These are phyloP conservation scores for Dispira simplex DNA, from an alignment of 192 early-diverging fungal genomes.

Conservation along the genomic window DNA sequence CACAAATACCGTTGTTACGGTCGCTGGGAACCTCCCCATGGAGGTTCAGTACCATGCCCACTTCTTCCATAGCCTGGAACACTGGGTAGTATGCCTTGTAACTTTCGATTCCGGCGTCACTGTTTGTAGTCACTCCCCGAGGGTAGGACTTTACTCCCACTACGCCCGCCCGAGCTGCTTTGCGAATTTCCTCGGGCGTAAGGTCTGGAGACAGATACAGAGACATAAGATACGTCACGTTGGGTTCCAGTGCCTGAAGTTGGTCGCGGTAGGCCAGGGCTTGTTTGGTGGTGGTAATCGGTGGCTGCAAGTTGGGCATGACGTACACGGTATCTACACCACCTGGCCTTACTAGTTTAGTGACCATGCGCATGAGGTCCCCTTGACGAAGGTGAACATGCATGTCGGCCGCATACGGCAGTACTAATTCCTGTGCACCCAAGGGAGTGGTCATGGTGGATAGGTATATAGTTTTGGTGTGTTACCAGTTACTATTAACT, in stretches of 20 bases:
- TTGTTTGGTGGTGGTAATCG: conserved; percentile 72
- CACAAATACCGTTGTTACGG: conserved; percentile 68
- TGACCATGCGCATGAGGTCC: conserved; percentile 76
- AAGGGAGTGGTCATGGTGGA: not conserved
- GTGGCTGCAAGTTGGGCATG: conserved; percentile 94
- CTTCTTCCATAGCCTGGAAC: conserved; percentile 90
- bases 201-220: conserved; percentile 79
- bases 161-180: conserved; percentile 72
- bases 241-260: conserved; percentile 66
- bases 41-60: conserved; percentile 85
- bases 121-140: conserved; percentile 95
- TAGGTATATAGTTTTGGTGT: not conserved
- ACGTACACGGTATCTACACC: conserved; percentile 79
- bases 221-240: conserved; percentile 84
- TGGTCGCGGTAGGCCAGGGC: conserved; percentile 71
- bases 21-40: conserved; percentile 93
- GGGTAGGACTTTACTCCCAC: conserved; percentile 87
- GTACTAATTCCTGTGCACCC: conserved; percentile 20
- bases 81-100: conserved; percentile 82
- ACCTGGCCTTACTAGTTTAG: conserved; percentile 60
- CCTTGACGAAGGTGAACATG: conserved; percentile 91
- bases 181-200: conserved; percentile 76
- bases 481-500: no score
- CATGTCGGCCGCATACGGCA: conserved; percentile 75
- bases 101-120: conserved; percentile 83